Evolutionary conservation across 2,329 filamentous ascomycete species (phyloP).

Genomic region (Xylaria sp.): DNA sequence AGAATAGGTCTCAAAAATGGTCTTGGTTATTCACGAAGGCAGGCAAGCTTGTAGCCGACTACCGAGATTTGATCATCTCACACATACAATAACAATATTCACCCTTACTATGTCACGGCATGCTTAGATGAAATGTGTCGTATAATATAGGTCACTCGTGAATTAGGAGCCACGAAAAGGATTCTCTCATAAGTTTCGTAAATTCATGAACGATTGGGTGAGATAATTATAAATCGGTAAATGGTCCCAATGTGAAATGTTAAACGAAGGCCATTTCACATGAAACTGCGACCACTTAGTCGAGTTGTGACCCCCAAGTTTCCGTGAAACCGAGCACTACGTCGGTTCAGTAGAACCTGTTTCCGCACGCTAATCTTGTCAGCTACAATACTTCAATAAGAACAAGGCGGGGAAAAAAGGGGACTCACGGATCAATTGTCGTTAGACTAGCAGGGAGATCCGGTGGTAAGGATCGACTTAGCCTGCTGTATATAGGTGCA

Average conservation of each 20-base stretch:
- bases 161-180: background rate
- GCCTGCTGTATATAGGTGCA: constrained; percentile 56
- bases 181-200: background rate
- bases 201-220: constrained; percentile 6
- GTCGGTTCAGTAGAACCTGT: background rate
- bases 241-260: background rate
- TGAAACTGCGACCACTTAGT: constrained; percentile 18
- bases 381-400: background rate
- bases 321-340: background rate
- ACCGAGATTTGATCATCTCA: background rate
- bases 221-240: constrained; percentile 18
- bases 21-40: background rate
- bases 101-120: background rate
- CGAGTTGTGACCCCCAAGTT: constrained; percentile 17
- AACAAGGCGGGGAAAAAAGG: background rate
- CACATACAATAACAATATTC: background rate
- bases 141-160: background rate
- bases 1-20: background rate
- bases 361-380: background rate
- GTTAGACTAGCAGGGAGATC: constrained; percentile 43
- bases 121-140: background rate
- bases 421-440: background rate
- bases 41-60: too few relatives aligned
- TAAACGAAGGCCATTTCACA: constrained; percentile 15
- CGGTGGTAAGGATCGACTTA: constrained; percentile 51